Percentiles rank a stretch among this genome's conserved stretches.
phyloP scores from a whole-genome alignment of 805 yeast species.

The Wickerhamiella siamensis region DNA sequence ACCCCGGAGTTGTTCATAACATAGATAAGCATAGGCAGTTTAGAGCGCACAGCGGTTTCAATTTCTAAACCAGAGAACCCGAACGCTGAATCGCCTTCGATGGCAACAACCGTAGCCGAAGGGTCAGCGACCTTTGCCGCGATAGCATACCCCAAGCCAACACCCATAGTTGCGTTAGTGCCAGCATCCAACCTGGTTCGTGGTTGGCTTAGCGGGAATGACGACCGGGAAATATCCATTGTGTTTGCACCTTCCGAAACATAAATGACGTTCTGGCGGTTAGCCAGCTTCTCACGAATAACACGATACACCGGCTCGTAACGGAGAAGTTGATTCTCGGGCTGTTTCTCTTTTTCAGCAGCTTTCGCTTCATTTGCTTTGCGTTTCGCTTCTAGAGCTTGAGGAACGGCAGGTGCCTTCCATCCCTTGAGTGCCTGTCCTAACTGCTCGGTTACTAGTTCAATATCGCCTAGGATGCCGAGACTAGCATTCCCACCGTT shows the following conservation, averaged over 20 bases:
- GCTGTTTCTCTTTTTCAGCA: conserved; percentile 22
- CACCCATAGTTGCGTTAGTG: conserved; percentile 67
- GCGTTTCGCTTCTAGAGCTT: conserved; percentile 16
- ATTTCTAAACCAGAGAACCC: conserved; percentile 61
- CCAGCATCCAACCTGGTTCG: conserved; percentile 54
- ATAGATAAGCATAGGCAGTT: conserved; percentile 39
- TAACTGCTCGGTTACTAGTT: conserved; percentile 29
- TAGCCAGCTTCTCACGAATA: conserved; percentile 30
- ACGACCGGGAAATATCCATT: conserved; percentile 54
- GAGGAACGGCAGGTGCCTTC: conserved; percentile 25
- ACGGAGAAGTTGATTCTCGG: conserved; percentile 23
- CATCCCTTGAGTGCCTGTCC: conserved; percentile 22
- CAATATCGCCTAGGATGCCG: conserved; percentile 46
- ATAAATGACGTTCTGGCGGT: conserved; percentile 26
- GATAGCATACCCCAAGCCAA: conserved; percentile 57
- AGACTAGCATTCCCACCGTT: conserved; percentile 27
- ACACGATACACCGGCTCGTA: conserved; percentile 42
- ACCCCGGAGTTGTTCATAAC: conserved; percentile 68
- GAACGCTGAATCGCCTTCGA: conserved; percentile 67
- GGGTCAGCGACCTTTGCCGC: conserved; percentile 40
- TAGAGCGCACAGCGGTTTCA: conserved; percentile 49
- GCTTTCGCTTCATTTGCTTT: conserved; percentile 26
- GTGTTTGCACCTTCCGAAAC: conserved; percentile 67
- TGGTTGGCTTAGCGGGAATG: conserved; percentile 41
- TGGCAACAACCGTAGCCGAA: conserved; percentile 35